Conservation (phyloP, 78 protist species). For the Dictyostelium brefeldianum region DNA sequence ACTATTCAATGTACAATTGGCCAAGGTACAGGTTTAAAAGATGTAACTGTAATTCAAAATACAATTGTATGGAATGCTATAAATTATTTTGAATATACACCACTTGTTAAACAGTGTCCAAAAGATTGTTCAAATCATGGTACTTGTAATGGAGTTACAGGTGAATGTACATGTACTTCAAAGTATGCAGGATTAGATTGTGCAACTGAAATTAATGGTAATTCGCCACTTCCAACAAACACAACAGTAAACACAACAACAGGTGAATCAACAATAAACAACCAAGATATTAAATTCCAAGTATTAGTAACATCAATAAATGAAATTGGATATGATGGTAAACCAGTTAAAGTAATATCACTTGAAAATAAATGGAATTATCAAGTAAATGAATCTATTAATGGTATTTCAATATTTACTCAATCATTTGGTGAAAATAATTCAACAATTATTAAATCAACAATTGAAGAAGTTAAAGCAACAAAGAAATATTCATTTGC, state of each 20-base stretch:
- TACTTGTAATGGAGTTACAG: background rate
- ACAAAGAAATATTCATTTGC: background rate
- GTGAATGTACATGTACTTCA: background rate
- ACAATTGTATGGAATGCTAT: background rate
- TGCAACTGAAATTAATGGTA: background rate
- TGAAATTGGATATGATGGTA: background rate
- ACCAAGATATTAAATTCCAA: background rate
- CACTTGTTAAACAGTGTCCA: background rate
- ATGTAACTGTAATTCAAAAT: background rate
- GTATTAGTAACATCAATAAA: background rate
- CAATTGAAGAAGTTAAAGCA: constrained; percentile 11
- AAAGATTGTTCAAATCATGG: background rate
- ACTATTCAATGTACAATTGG: background rate
- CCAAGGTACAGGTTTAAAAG: background rate
- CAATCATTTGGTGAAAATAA: background rate
- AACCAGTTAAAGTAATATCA: background rate
- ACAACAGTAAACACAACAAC: background rate
- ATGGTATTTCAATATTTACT: background rate
- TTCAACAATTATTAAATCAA: background rate
- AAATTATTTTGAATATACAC: background rate
- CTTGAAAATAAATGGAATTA: background rate
- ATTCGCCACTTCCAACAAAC: background rate
- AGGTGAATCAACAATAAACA: background rate
- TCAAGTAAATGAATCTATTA: background rate
- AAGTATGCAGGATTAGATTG: background rate